These are phyloP conservation scores for Handroanthus guayacan DNA, from an alignment of 257 asterid genomes.

Conservation along the genomic window DNA sequence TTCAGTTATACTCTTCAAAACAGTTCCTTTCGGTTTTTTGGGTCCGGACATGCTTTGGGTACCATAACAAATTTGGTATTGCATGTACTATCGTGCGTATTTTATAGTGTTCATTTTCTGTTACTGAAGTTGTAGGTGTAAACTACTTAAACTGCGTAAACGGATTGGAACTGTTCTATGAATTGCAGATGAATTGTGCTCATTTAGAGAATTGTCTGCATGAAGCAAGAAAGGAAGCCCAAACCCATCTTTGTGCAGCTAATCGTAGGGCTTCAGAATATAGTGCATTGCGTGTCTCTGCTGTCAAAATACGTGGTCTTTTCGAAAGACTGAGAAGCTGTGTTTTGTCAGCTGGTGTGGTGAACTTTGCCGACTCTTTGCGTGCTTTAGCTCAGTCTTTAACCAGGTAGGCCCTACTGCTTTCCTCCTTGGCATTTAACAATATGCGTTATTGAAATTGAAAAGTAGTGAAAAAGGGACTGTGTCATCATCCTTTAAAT, in stretches of 20 bases:
- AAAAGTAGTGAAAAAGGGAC: no score
- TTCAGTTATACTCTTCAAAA: background rate
- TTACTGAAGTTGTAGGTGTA: background rate
- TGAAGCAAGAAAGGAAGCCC: constrained; percentile 97
- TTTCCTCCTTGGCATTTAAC: constrained; percentile 16
- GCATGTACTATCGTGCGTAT: background rate
- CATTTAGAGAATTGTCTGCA: constrained; percentile 94
- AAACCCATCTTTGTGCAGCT: constrained; percentile 94
- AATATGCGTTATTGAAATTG: background rate
- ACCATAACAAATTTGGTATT: no score
- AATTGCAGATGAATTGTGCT: constrained; percentile 90
- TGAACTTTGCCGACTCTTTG: constrained; percentile 71
- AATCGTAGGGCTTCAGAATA: constrained; percentile 91
- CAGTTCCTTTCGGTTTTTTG: background rate
- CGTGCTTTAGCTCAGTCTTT: constrained; percentile 75
- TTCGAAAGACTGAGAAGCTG: constrained; percentile 85
- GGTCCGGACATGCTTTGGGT: background rate
- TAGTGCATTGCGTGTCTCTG: constrained; percentile 85
- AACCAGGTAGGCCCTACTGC: constrained; percentile 56
- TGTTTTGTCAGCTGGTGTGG: constrained; percentile 67
- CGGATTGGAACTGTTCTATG: constrained; percentile 14
- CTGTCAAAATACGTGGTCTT: constrained; percentile 81
- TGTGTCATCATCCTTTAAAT: background rate
- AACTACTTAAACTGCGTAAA: background rate
- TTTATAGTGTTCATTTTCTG: constrained; percentile 2